Conservation (phyloP, 805 yeast genomes). For the Yamadazyma philogaea region DNA sequence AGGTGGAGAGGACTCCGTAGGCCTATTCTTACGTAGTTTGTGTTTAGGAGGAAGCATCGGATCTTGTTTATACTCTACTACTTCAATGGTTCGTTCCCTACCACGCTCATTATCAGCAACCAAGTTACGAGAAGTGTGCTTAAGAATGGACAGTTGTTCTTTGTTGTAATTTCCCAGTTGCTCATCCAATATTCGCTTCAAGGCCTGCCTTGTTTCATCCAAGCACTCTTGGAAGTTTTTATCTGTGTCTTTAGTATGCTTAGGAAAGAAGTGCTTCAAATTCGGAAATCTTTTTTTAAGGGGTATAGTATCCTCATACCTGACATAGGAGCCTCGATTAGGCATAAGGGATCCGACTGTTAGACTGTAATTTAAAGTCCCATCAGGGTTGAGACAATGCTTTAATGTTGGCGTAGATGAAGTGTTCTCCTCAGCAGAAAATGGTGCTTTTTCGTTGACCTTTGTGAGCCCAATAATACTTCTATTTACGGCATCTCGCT, state of each 20-base stretch:
- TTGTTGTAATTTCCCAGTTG: constrained; percentile 29
- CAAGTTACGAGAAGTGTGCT: constrained; percentile 20
- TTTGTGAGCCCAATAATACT: constrained; percentile 5
- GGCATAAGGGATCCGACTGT: constrained; percentile 21
- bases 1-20: constrained; percentile 54
- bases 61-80: constrained; percentile 67
- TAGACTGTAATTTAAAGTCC: constrained; percentile 24
- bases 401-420: constrained; percentile 14
- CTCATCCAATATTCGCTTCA: constrained; percentile 49
- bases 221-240: constrained; percentile 47
- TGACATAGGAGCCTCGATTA: constrained; percentile 37
- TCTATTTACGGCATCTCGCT: background rate
- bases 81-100: constrained; percentile 49
- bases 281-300: constrained; percentile 42
- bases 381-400: constrained; percentile 25
- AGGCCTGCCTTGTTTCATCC: constrained; percentile 53
- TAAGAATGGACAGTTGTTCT: constrained; percentile 39
- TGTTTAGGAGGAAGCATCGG: constrained; percentile 84
- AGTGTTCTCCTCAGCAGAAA: constrained; percentile 1
- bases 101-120: constrained; percentile 13
- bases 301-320: constrained; percentile 60
- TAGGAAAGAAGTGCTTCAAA: constrained; percentile 39
- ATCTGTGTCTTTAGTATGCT: constrained; percentile 36
- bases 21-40: constrained; percentile 69
- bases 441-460: background rate